Evolutionary conservation across 2,329 filamentous ascomycete species (phyloP), one percentile per base, ranked within the genome.

Genomic region (Diaporthe velutina): DNA sequence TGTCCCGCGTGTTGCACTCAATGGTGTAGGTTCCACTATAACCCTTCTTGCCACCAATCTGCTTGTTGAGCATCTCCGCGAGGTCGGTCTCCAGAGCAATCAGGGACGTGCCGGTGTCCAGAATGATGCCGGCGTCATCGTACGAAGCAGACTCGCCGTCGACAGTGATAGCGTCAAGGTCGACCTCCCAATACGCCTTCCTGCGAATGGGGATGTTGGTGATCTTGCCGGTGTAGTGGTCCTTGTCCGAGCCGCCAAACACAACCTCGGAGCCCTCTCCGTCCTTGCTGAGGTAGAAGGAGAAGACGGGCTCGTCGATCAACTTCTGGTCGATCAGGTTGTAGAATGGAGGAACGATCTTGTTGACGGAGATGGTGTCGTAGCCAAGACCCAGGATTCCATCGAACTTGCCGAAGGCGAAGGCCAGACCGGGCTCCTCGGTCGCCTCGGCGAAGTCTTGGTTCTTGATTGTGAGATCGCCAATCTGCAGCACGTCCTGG

Each of bases 141-240:
- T 98, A 92, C 85, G 98, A 94, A 76, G 96, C 96, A 78, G 91
- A 93, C 82, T 94, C 91, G 71, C 96, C 90, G 80, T 97, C 97
- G 78, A 98, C 95, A 73, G 93, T 92, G 86, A 99, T 97, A 78
- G 95, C 90, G 81, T 98, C 93, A 76, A 99, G 92, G 81, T 98
- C 96, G 73, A 99, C 96, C 90, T 99, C 97, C 97, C 97, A 99
- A 91, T 99, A 99, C 67, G 97, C 97, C 93, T 98, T 98, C 84
- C 97, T 95, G 85, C 97, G 95, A 80, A 99, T 91, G 73, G 97
- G 97, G 79, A 99, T 95, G 85, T 95, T 97, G 83, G 93, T 94
- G 81, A 99, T 90, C 85, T 98, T 93, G 82, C 97, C 97, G 52
- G 90, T 92, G 84, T 89, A 92, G 89, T 97, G 95, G 82, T 88